Conservation (phyloP, 148 eudicot genomes). For the Fallopia convolvulus region DNA sequence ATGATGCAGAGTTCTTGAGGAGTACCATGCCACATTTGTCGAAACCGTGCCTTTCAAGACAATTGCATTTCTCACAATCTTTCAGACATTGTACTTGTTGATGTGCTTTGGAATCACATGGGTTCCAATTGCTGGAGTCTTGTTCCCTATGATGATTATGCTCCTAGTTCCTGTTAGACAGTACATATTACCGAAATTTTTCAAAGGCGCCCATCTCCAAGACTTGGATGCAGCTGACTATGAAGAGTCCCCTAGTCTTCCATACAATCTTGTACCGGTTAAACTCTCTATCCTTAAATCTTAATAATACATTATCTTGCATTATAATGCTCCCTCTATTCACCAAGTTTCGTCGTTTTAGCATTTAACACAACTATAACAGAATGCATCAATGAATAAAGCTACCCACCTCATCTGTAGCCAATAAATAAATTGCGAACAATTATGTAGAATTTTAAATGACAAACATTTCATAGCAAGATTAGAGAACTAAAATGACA, state of each 20-base stretch:
- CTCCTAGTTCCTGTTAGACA: slow-evolving; percentile 89
- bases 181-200: slow-evolving; percentile 70
- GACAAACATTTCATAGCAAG: no score
- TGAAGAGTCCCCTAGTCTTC: slow-evolving; percentile 74
- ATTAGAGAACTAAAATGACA: no score
- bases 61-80: slow-evolving; percentile 66
- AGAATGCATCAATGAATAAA: no score
- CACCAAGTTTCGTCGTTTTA: no score
- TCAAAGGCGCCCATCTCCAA: slow-evolving; percentile 79
- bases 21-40: slow-evolving; percentile 77
- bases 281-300: background rate
- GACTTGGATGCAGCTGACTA: slow-evolving; percentile 88
- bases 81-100: slow-evolving; percentile 59
- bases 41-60: slow-evolving; percentile 92
- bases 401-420: no score
- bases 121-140: slow-evolving; percentile 83
- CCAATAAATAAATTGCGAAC: no score
- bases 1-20: slow-evolving; percentile 69
- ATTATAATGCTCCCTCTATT: no score
- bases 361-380: no score
- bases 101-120: slow-evolving; percentile 84
- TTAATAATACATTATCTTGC: no score
- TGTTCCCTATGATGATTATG: slow-evolving; percentile 87
- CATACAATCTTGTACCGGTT: slow-evolving; percentile 58
- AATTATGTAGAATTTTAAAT: no score